Percentiles rank a stretch among this genome's conserved stretches.
These are phyloP conservation scores for Penicillium sp. DNA, from an alignment of 2,329 filamentous ascomycete genomes.

Conservation along the genomic window DNA sequence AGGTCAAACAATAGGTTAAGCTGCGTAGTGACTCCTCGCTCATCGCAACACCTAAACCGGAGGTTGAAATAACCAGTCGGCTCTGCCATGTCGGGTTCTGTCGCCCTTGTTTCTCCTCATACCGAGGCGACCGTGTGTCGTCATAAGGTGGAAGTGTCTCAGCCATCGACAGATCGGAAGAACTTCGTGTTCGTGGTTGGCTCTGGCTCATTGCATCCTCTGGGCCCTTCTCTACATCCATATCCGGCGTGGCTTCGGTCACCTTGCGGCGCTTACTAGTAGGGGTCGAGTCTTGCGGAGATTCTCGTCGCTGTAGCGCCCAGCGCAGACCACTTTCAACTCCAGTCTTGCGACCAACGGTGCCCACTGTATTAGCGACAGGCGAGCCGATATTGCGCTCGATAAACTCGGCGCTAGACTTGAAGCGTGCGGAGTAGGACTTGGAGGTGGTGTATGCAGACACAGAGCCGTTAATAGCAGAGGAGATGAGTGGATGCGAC, in stretches of 20 bases:
- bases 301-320: conserved; percentile 61
- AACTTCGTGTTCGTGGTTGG: conserved; percentile 45
- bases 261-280: conserved; percentile 47
- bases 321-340: conserved; percentile 84
- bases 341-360: conserved; percentile 79
- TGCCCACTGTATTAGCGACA: conserved; percentile 81
- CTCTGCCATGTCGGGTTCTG: conserved; percentile 67
- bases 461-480: conserved; percentile 79
- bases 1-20: conserved; percentile 78
- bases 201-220: conserved; percentile 12
- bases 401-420: conserved; percentile 85
- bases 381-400: conserved; percentile 81
- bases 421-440: conserved; percentile 85
- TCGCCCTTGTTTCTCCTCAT: conserved; percentile 51
- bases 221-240: conserved; percentile 51
- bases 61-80: conserved; percentile 84
- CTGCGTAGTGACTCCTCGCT: conserved; percentile 83
- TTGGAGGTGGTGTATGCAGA: conserved; percentile 86
- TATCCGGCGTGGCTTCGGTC: conserved; percentile 36
- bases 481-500: conserved; percentile 81
- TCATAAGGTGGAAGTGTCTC: conserved; percentile 85
- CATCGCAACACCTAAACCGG: conserved; percentile 86
- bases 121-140: conserved; percentile 71
- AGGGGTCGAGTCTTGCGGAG: conserved; percentile 33
- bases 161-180: conserved; percentile 65